These are phyloP conservation scores for Verticillium albo-atrum DNA, from an alignment of 2,329 filamentous ascomycete species.

Conservation along the genomic window DNA sequence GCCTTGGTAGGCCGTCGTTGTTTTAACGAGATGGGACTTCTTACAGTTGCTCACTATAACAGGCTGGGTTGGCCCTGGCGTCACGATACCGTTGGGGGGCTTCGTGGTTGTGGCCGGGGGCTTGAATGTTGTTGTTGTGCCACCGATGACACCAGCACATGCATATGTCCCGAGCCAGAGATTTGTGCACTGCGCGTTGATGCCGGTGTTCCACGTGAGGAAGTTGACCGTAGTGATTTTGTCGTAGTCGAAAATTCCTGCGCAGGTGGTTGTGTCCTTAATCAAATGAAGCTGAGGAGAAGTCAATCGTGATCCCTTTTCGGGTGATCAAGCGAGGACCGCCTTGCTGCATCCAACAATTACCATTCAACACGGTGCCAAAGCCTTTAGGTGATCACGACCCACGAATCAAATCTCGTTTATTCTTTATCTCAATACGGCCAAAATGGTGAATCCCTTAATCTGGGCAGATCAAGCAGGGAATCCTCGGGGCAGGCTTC, in stretches of 20 bases:
- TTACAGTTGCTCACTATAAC: constrained; percentile 14
- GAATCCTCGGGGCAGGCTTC: too few species aligned
- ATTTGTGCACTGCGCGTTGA: constrained; percentile 6
- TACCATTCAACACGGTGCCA: too few species aligned
- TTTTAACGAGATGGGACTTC: constrained; percentile 11
- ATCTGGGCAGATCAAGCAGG: too few species aligned
- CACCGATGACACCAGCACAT: constrained; percentile 10
- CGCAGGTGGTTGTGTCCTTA: constrained; percentile 4
- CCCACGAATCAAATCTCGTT: too few species aligned
- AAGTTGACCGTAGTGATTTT: constrained; percentile 17
- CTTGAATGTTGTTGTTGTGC: background rate
- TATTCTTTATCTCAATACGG: too few species aligned
- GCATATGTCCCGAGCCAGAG: constrained; percentile 9
- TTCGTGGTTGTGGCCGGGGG: background rate
- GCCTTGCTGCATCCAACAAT: too few species aligned
- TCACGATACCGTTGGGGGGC: constrained; percentile 3
- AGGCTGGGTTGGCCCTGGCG: constrained; percentile 13
- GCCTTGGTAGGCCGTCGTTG: constrained; percentile 4
- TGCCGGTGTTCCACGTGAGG: constrained; percentile 11
- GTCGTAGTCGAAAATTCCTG: constrained; percentile 3
- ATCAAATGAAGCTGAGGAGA: constrained; percentile 9
- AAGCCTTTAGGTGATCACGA: too few species aligned
- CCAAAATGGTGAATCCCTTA: too few species aligned
- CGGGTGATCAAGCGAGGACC: too few species aligned
- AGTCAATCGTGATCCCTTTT: too few species aligned